phyloP scores from a whole-genome alignment of 805 yeast genomes.

The Candida awuae region DNA sequence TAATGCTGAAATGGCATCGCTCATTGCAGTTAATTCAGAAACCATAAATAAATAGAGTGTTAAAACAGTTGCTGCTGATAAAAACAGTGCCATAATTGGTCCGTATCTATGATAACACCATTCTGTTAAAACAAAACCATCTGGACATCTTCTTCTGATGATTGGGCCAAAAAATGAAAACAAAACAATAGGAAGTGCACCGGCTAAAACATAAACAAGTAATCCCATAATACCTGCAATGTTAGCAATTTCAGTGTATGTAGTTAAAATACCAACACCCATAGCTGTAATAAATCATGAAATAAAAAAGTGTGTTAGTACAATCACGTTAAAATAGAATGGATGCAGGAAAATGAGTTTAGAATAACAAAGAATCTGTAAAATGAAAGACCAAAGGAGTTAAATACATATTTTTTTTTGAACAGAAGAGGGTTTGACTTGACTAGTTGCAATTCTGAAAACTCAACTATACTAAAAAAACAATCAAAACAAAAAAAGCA shows the following conservation, averaged over 20 bases:
- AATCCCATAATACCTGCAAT: slow-evolving; percentile 82
- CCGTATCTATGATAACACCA: slow-evolving; percentile 91
- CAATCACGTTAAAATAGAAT: neutral
- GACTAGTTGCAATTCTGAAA: too few relatives aligned
- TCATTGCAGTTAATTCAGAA: slow-evolving; percentile 75
- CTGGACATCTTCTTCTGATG: slow-evolving; percentile 70
- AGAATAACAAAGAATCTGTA: too few relatives aligned
- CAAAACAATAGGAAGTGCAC: slow-evolving; percentile 78
- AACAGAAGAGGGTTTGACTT: too few relatives aligned
- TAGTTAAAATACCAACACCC: slow-evolving; percentile 84
- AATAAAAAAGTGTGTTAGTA: slow-evolving; percentile 11
- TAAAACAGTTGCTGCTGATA: slow-evolving; percentile 74
- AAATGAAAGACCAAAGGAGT: too few relatives aligned
- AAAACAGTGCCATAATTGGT: slow-evolving; percentile 56
- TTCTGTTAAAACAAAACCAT: slow-evolving; percentile 86
- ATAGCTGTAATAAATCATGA: slow-evolving; percentile 41
- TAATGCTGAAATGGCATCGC: slow-evolving; percentile 65
- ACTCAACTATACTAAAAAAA: too few relatives aligned
- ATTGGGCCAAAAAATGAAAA: slow-evolving; percentile 80
- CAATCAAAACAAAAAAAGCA: too few relatives aligned
- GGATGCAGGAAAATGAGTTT: neutral
- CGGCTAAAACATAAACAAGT: slow-evolving; percentile 67
- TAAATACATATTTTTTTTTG: too few relatives aligned
- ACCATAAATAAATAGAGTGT: slow-evolving; percentile 84
- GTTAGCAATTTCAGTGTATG: slow-evolving; percentile 83